Evolutionary conservation across 1,284 basidiomycete species (phyloP).

Genomic region (Ustilago nuda): DNA sequence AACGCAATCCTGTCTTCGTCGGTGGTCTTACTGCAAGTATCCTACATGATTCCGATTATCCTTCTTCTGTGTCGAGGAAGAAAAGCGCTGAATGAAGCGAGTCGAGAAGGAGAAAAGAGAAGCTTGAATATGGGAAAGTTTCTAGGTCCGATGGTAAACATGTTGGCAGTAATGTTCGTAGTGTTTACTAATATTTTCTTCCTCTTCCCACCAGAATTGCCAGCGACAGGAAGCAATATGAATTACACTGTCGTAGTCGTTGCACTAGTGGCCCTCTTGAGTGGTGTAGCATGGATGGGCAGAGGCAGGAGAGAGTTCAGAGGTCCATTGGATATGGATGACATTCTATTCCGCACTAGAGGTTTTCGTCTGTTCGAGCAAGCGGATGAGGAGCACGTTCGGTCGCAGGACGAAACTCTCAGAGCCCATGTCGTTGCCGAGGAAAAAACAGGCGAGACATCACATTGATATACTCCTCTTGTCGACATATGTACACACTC

Average conservation of each 20-base stretch:
- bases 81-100: constrained; percentile 66
- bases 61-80: constrained; percentile 71
- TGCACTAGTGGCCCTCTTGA: constrained; percentile 43
- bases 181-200: constrained; percentile 72
- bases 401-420: not conserved
- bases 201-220: constrained; percentile 72
- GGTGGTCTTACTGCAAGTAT: constrained; percentile 71
- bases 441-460: no score
- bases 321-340: constrained; percentile 53
- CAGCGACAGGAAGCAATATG: constrained; percentile 70
- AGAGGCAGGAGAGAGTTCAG: constrained; percentile 46
- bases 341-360: constrained; percentile 39
- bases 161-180: constrained; percentile 70
- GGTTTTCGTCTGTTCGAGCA: constrained; percentile 27
- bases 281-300: constrained; percentile 44
- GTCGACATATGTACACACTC: no score
- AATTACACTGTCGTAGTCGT: constrained; percentile 71
- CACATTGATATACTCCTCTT: no score
- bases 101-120: constrained; percentile 9
- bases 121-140: constrained; percentile 34
- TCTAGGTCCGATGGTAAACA: constrained; percentile 68
- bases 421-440: no score
- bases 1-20: constrained; percentile 71
- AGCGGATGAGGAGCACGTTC: not conserved
- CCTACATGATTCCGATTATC: constrained; percentile 70